phyloP scores from a whole-genome alignment of 1,284 basidiomycete species.

The Ganoderma sp. region DNA sequence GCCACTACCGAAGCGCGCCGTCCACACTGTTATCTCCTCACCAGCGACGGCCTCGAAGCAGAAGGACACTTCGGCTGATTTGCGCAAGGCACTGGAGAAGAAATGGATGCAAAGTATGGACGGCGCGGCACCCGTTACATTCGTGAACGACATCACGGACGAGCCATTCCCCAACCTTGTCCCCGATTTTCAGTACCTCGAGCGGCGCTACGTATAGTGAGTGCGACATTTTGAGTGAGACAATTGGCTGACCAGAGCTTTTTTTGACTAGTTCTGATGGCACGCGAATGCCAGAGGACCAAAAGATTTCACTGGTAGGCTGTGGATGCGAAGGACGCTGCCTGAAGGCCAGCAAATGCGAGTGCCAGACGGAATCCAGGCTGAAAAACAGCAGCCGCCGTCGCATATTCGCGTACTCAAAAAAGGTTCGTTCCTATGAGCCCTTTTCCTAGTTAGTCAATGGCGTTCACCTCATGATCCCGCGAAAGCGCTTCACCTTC shows the following conservation, averaged over 20 bases:
- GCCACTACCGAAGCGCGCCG: conserved; percentile 18
- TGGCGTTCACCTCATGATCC: background rate
- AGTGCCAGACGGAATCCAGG: conserved; percentile 42
- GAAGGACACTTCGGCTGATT: background rate
- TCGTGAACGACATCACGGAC: conserved; percentile 55
- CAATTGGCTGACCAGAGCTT: background rate
- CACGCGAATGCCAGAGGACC: background rate
- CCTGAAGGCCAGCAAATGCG: conserved; percentile 36
- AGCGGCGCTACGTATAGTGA: conserved; percentile 55
- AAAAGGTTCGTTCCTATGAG: conserved; percentile 32
- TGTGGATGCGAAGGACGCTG: conserved; percentile 43
- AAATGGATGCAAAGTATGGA: conserved; percentile 16
- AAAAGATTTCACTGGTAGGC: conserved; percentile 33
- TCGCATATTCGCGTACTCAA: conserved; percentile 50
- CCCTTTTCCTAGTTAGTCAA: background rate
- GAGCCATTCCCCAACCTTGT: conserved; percentile 52
- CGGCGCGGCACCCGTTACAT: conserved; percentile 50
- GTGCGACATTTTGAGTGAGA: conserved; percentile 27
- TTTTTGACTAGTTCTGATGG: background rate
- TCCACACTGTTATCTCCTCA: conserved; percentile 3
- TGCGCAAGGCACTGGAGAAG: conserved; percentile 16
- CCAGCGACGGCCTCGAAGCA: conserved; percentile 11
- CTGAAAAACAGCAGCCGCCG: conserved; percentile 28
- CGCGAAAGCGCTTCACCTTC: conserved; percentile 58
- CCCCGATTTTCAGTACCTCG: conserved; percentile 55